A percentile compares a stretch with the other conserved stretches of the same genome.
Conservation (phyloP, 1,284 basidiomycete genomes). For the Malassezia globosa region DNA sequence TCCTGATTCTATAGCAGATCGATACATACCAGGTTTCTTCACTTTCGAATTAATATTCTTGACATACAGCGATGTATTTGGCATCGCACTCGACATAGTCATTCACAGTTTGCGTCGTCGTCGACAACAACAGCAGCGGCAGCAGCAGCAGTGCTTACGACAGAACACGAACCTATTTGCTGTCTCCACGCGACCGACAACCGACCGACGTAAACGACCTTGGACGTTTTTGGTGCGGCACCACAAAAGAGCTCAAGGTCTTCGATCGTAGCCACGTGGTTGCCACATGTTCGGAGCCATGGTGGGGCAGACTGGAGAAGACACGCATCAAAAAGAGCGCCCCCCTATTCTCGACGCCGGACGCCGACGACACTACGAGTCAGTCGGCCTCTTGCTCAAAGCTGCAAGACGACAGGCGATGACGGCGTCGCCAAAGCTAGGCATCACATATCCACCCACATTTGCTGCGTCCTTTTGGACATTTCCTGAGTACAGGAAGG, state of each 20-base stretch:
- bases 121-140: no score
- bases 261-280: not conserved
- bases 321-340: no score
- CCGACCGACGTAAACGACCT: no score
- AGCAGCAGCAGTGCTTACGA: no score
- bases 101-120: no score
- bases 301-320: not conserved
- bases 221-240: no score
- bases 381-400: not conserved
- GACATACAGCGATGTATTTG: constrained; percentile 80
- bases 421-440: constrained; percentile 33
- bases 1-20: not conserved
- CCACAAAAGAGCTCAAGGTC: no score
- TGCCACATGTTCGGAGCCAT: not conserved
- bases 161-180: no score
- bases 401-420: constrained; percentile 21
- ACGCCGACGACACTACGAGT: not conserved
- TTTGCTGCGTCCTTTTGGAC: constrained; percentile 43
- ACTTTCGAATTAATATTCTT: constrained; percentile 88
- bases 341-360: no score
- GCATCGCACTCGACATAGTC: constrained; percentile 48
- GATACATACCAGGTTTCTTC: constrained; percentile 62
- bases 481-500: constrained; percentile 34
- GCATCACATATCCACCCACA: constrained; percentile 31
- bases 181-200: no score